Percentiles rank a stretch among this genome's conserved stretches.
Evolutionary conservation across 2,329 filamentous ascomycete species (phyloP).

Genomic region (Aspergillus brasiliensis): DNA sequence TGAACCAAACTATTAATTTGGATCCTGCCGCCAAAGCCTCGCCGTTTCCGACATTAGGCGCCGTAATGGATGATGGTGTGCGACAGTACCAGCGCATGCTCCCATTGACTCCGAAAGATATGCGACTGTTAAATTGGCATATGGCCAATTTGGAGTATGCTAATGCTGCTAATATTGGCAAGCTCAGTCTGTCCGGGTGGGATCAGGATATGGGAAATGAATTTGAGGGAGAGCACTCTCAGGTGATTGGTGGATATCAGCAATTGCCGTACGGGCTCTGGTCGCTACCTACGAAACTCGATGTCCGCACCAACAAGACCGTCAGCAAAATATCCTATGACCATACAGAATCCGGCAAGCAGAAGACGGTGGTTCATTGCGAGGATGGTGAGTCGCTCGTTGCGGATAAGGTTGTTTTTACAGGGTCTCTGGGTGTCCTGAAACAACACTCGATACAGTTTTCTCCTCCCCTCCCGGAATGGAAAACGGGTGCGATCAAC

Average conservation of each 20-base stretch:
- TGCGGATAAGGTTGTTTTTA: slow-evolving; percentile 90
- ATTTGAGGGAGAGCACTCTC: slow-evolving; percentile 91
- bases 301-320: slow-evolving; percentile 72
- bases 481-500: slow-evolving; percentile 78
- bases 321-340: slow-evolving; percentile 74
- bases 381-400: slow-evolving; percentile 74
- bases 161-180: slow-evolving; percentile 85
- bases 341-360: slow-evolving; percentile 42
- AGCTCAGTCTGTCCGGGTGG: slow-evolving; percentile 87
- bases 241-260: slow-evolving; percentile 92
- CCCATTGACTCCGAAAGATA: slow-evolving; percentile 80
- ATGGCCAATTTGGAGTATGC: slow-evolving; percentile 98
- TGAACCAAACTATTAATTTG: slow-evolving; percentile 71
- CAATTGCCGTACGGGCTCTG: slow-evolving; percentile 86
- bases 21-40: slow-evolving; percentile 64
- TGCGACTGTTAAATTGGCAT: slow-evolving; percentile 95
- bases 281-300: slow-evolving; percentile 72
- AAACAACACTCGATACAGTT: slow-evolving; percentile 82
- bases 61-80: slow-evolving; percentile 90
- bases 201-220: slow-evolving; percentile 98
- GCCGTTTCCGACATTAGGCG: slow-evolving; percentile 73
- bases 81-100: slow-evolving; percentile 82
- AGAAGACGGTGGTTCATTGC: slow-evolving; percentile 67
- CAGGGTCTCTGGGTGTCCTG: slow-evolving; percentile 85
- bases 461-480: slow-evolving; percentile 82